A percentile compares a stretch with the other conserved stretches of the same genome.
Evolutionary conservation across 441 rosid species (phyloP).

Genomic region (Codiaeum variegatum): DNA sequence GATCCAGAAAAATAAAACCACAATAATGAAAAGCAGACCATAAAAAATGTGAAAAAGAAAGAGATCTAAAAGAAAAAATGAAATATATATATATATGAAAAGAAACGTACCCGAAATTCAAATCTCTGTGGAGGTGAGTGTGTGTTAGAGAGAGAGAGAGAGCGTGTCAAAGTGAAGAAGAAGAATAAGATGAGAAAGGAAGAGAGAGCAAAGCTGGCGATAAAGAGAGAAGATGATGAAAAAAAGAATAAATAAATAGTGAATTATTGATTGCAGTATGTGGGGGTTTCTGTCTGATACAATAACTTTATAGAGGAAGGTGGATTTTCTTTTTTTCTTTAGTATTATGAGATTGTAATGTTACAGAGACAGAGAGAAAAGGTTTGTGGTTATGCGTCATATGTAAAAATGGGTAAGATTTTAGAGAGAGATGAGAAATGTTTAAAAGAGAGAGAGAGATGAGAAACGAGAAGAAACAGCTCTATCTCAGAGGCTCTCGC

Average conservation of each 20-base stretch:
- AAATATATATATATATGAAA: no score
- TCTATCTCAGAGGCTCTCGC: background rate
- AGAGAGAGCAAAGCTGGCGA: constrained; percentile 28
- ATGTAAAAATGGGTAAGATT: background rate
- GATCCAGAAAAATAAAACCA: constrained; percentile 18
- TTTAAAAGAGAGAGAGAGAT: no score
- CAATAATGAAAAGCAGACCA: constrained; percentile 29
- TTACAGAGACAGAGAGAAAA: constrained; percentile 4
- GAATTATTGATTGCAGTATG: constrained; percentile 46
- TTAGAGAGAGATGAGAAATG: background rate
- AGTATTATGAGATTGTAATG: constrained; percentile 23
- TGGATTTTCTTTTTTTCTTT: background rate
- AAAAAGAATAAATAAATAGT: constrained; percentile 19
- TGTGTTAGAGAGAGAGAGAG: background rate
- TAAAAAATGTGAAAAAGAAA: constrained; percentile 15
- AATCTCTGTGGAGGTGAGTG: background rate
- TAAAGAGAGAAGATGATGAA: constrained; percentile 16
- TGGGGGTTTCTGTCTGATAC: constrained; percentile 26
- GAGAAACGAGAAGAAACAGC: background rate
- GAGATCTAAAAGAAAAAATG: constrained; percentile 34
- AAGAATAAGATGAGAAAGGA: constrained; percentile 1
- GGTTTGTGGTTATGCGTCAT: background rate
- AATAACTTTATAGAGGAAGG: constrained; percentile 23
- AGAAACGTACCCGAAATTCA: constrained; percentile 21
- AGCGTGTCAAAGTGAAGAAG: background rate